Evolutionary conservation across 73 alveolate genomes (phyloP).

Genomic region (Durusdinium trenchii): DNA sequence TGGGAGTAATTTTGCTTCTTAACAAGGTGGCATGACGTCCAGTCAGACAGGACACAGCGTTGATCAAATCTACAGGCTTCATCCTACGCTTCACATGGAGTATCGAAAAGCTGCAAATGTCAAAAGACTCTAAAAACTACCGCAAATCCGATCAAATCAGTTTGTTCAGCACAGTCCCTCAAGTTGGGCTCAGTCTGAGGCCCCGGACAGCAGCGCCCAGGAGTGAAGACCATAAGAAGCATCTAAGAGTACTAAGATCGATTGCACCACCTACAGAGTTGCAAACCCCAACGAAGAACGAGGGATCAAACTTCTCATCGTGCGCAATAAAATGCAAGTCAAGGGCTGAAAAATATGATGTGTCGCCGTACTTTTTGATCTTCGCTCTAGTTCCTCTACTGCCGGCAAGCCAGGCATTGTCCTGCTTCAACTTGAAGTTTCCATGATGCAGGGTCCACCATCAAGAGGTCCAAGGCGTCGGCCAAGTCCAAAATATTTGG

Average conservation of each 20-base stretch:
- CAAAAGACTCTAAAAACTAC: too few relatives aligned
- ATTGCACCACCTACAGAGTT: constrained; percentile 38
- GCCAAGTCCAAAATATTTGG: background rate
- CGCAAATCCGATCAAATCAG: too few relatives aligned
- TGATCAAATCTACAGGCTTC: background rate
- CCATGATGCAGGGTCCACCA: background rate
- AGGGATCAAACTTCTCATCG: too few relatives aligned
- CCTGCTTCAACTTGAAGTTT: constrained; percentile 15
- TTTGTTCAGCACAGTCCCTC: too few relatives aligned
- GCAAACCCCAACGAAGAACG: background rate
- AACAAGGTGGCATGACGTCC: background rate
- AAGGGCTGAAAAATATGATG: too few relatives aligned
- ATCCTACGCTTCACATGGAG: background rate
- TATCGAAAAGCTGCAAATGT: background rate
- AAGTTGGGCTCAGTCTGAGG: background rate
- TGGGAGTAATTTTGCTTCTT: too few relatives aligned
- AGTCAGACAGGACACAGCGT: background rate
- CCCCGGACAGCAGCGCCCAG: constrained; percentile 74
- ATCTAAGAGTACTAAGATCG: constrained; percentile 33
- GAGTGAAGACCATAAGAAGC: constrained; percentile 44
- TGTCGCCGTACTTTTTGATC: too few relatives aligned
- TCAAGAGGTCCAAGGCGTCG: background rate
- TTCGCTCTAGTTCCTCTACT: background rate
- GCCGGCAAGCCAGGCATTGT: constrained; percentile 7
- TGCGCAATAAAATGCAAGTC: too few relatives aligned